A percentile compares a stretch with the other conserved stretches of the same genome.
Conservation (phyloP, 176 grass and related monocot genomes). For the Poa pratensis region DNA sequence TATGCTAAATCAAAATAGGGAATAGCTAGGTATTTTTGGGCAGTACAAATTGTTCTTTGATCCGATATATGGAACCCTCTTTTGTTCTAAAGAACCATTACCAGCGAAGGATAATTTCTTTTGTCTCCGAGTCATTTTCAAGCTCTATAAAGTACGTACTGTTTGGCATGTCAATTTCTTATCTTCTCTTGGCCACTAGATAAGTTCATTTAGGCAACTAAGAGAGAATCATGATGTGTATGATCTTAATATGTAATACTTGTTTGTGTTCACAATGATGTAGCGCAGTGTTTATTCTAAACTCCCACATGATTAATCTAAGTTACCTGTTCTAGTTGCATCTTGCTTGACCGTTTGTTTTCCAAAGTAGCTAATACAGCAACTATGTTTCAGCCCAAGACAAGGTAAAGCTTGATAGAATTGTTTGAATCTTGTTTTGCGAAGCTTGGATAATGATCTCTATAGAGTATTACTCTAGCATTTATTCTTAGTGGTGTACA, state of each 20-base stretch:
- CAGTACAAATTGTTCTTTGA: too few species aligned
- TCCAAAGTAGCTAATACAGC: slow-evolving; percentile 1
- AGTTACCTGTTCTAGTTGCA: slow-evolving; percentile 10
- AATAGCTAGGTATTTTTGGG: too few species aligned
- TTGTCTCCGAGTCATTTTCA: not conserved
- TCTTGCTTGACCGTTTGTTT: slow-evolving; percentile 25
- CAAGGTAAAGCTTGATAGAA: not conserved
- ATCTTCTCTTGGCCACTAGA: not conserved
- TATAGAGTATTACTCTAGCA: not conserved
- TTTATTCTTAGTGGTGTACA: slow-evolving; percentile 8
- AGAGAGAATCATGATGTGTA: not conserved
- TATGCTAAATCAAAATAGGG: too few species aligned
- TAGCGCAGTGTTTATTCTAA: not conserved
- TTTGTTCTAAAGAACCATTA: not conserved
- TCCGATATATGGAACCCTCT: not conserved
- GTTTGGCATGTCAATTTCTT: not conserved
- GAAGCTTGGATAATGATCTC: slow-evolving; percentile 1
- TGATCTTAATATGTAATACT: not conserved
- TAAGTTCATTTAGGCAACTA: not conserved
- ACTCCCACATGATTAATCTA: not conserved
- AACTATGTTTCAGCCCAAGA: not conserved
- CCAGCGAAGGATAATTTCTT: not conserved
- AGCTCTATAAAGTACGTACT: not conserved
- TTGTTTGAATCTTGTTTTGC: slow-evolving; percentile 15
- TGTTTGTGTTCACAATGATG: not conserved